Base-by-base conservation (phyloP, 2,329 filamentous ascomycete species). In the Tolypocladium amazonense region DNA sequence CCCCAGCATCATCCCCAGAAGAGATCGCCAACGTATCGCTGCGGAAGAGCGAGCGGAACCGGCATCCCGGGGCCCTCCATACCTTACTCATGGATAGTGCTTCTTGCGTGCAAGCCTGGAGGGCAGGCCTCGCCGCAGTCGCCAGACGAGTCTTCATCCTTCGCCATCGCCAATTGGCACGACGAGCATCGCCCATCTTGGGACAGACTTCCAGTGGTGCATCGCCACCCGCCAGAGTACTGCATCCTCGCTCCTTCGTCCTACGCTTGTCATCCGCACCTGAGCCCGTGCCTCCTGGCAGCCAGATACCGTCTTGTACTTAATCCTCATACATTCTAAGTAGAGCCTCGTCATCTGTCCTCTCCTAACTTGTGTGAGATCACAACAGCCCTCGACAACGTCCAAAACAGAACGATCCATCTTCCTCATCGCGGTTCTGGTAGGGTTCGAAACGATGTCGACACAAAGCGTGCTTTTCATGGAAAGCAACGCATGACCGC, bases 141-240 rank as follows among this genome's bases (percentile, higher is more conserved):
- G 50, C 50, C 50, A 53, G 30, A 23, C 50, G 30, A 57, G 14
- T 20, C 53, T n/a, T 56, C 53, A 20, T 56, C 53, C n/a, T 30
- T 30, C 25, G 37, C 25, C 47, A 35, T 37, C 12, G 56, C 56
- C 56, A 33, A 6, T 18, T 18, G 33, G n/a, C 52, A 47, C 41
- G 43, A 47, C 20, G 23, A 55, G 35, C 50, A 50, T 55, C 39
- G 63, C 81, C 76, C 60, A 83, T 79, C 64, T 83, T 72, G 47
- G 50, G 79, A 72, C 1, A 79, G 79, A 4, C 56, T 38, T 25
- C 56, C 41, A 50, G 8, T 25, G 39, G 41, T 39, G 41, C 15
- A n/a, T 43, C 53, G 37, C 50, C 59, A 45, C 37, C 59, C 45
- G 45, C 57, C 59, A 27, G 39, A 45, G 18, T 54, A 33, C 59